phyloP scores from a whole-genome alignment of 768 basidiomycete species.

The Pleurotus pulmonarius region DNA sequence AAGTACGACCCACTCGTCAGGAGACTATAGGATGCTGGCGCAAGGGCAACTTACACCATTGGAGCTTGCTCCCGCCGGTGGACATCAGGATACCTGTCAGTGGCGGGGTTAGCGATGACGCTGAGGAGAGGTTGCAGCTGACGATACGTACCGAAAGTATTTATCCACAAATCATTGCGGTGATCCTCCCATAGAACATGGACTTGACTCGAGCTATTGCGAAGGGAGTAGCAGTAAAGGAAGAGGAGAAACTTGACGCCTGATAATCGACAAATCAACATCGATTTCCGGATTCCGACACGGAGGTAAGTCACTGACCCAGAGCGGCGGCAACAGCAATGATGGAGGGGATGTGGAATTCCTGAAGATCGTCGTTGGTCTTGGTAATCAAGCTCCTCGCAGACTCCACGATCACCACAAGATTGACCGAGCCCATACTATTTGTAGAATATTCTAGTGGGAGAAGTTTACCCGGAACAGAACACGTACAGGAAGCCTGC shows the following conservation, averaged over 20 bases:
- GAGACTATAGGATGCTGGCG: too few relatives aligned
- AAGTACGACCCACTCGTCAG: background rate
- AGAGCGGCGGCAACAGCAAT: slow-evolving; percentile 81
- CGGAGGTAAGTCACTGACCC: slow-evolving; percentile 37
- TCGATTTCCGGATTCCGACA: background rate
- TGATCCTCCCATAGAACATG: slow-evolving; percentile 97
- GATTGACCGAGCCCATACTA: slow-evolving; percentile 90
- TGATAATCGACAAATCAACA: slow-evolving; percentile 22
- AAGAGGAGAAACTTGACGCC: slow-evolving; percentile 86
- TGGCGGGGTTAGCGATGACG: slow-evolving; percentile 1
- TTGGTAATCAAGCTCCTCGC: slow-evolving; percentile 65
- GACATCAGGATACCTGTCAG: slow-evolving; percentile 75
- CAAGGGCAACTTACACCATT: slow-evolving; percentile 68
- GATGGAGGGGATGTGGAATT: slow-evolving; percentile 79
- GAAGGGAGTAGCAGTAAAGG: slow-evolving; percentile 78
- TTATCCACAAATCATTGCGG: slow-evolving; percentile 87
- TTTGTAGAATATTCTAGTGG: background rate
- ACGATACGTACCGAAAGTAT: slow-evolving; percentile 56
- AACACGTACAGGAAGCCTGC: slow-evolving; percentile 44
- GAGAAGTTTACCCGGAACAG: slow-evolving; percentile 3
- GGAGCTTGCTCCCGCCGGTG: slow-evolving; percentile 71
- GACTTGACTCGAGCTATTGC: slow-evolving; percentile 85
- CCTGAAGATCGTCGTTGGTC: slow-evolving; percentile 43
- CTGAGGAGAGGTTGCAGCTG: background rate
- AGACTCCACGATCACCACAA: slow-evolving; percentile 89